A percentile compares a stretch with the other conserved stretches of the same genome.
phyloP scores from a whole-genome alignment of 2,329 filamentous ascomycete genomes.

The Fusarium dimerum region DNA sequence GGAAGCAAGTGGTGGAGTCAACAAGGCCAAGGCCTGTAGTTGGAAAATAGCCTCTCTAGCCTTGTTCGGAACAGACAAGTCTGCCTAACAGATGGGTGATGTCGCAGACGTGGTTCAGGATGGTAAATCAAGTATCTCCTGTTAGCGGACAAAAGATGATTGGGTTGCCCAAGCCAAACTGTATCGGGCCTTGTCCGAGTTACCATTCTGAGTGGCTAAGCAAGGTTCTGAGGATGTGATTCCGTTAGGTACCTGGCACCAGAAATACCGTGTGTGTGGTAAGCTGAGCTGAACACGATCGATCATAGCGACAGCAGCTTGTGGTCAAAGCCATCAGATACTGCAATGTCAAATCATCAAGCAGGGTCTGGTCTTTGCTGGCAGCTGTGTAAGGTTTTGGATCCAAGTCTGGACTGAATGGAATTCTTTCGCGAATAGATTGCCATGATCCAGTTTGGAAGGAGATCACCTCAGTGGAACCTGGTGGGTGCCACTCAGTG shows the following conservation, averaged over 20 bases:
- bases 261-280: too few species aligned
- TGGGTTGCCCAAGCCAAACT: neutral
- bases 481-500: constrained; percentile 21
- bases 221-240: constrained; percentile 9
- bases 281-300: neutral
- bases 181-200: neutral
- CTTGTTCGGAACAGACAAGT: constrained; percentile 7
- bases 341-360: neutral
- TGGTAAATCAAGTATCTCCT: neutral
- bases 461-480: constrained; percentile 25
- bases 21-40: constrained; percentile 12
- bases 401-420: neutral
- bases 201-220: constrained; percentile 5
- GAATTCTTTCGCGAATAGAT: neutral
- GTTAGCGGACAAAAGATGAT: neutral
- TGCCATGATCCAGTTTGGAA: constrained; percentile 20
- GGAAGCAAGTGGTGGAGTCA: constrained; percentile 12
- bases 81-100: neutral
- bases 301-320: neutral
- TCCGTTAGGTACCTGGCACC: neutral
- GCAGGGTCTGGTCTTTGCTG: neutral
- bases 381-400: neutral
- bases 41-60: constrained; percentile 20
- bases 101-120: too few species aligned
- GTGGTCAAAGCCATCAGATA: neutral